These are phyloP conservation scores for Rachicladosporium sp. DNA, from an alignment of 2,329 filamentous ascomycete species.

Conservation along the genomic window DNA sequence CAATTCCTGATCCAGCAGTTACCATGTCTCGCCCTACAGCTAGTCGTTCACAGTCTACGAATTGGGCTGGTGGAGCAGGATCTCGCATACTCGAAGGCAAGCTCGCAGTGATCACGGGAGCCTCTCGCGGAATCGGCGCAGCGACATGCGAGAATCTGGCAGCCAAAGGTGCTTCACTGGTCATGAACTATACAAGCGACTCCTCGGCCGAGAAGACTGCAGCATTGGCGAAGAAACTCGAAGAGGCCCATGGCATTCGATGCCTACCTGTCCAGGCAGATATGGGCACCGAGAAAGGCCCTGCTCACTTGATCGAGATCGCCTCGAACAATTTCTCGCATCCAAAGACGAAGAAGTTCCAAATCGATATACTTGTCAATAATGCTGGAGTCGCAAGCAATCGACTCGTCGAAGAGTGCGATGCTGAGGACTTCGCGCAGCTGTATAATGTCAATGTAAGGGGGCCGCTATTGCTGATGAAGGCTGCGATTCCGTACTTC, in stretches of 20 bases:
- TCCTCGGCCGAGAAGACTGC: constrained; percentile 43
- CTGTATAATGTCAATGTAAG: constrained; percentile 73
- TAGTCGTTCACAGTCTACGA: no score
- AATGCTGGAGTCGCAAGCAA: constrained; percentile 64
- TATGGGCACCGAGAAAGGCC: constrained; percentile 50
- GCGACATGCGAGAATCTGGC: constrained; percentile 56
- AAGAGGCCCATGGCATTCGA: constrained; percentile 43
- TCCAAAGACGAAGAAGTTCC: constrained; percentile 25
- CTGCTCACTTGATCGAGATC: constrained; percentile 45
- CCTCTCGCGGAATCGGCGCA: constrained; percentile 65
- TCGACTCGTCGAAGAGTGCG: constrained; percentile 50
- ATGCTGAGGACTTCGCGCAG: constrained; percentile 52
- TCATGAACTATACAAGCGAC: constrained; percentile 54
- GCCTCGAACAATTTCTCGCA: constrained; percentile 20
- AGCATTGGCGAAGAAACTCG: constrained; percentile 44
- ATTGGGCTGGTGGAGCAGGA: no score
- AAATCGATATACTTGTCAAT: constrained; percentile 75
- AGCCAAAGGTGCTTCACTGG: constrained; percentile 54
- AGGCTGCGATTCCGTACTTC: constrained; percentile 59
- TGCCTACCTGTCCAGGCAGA: constrained; percentile 59
- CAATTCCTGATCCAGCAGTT: no score
- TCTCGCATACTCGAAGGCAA: constrained; percentile 49
- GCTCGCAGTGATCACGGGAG: constrained; percentile 66
- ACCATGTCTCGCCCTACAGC: no score
- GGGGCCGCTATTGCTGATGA: constrained; percentile 63